Evolutionary conservation across 495 filamentous ascomycete genomes (phyloP), one percentile per base, ranked within the genome.

Genomic region (Saxophila tyrrhenica): DNA sequence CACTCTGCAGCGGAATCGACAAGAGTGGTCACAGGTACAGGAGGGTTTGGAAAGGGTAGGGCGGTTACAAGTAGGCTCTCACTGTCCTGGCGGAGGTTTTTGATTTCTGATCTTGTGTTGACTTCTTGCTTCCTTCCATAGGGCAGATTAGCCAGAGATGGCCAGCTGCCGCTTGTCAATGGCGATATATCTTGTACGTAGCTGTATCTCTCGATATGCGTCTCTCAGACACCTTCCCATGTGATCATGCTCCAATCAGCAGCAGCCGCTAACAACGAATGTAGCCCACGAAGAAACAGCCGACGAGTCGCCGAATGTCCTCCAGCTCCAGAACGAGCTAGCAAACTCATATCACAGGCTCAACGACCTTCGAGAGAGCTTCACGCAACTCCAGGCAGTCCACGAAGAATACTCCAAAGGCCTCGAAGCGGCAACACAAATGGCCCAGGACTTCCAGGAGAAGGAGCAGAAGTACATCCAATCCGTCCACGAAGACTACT

Each of bases 401-500:
- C 72, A 82, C 25, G 68, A 68, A 10, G 78, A 82, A 58, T 84
- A 81, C 63, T 78, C 82, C 50, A 62, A 69, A 51, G 70, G 66
- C 1, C 70, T 84, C 13, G 73, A 75, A 29, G 70, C 72, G 3
- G 76, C 81, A 64, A 75, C 81, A 17, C 76, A 82, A 41, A 78
- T 79, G 56, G 76, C 83, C 35, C 78, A 80, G 44, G 75, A 75
- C 48, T 83, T 81, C 63, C 77, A 75, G 54, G 78, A 76, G 60
- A 74, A 75, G 63, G 79, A 82, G 61, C 80, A 82, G 54, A 73
- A 76, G 65, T 71, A 79, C 51, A 78, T 72, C 57, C 67, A 78
- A 3, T 64, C 74, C 13, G 70, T 80, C 54, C 78, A 82, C 50
- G 69, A 70, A 52, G 78, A 82, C 65, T 85, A 82, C 66, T 76